Evolutionary conservation across 331 rosid genomes (phyloP).

Genomic region (Dryas integrifolia): DNA sequence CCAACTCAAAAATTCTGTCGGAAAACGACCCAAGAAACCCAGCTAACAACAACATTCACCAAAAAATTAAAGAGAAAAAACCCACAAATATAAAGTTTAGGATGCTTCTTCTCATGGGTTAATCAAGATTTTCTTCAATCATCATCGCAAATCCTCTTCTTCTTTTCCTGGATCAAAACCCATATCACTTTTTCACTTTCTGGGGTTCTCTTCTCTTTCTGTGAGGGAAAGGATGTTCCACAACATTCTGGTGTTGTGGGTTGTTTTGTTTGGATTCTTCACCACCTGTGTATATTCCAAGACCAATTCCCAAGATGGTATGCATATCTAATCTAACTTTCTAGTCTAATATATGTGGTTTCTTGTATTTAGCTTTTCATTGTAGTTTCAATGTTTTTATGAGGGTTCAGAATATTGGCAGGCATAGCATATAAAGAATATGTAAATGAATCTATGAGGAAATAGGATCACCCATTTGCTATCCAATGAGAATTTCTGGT

Average conservation of each 20-base stretch:
- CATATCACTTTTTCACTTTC: conserved; percentile 1
- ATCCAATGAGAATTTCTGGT: neutral
- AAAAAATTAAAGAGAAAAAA: neutral
- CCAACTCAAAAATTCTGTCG: conserved; percentile 5
- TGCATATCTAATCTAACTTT: neutral
- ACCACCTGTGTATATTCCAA: conserved; percentile 33
- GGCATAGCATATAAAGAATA: neutral
- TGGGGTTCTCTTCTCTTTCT: neutral
- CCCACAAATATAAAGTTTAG: neutral
- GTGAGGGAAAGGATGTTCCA: conserved; percentile 43
- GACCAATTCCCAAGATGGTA: conserved; percentile 45
- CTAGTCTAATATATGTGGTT: neutral
- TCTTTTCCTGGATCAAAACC: neutral
- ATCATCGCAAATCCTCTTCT: neutral
- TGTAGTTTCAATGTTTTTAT: neutral
- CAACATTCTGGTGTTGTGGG: conserved; percentile 56
- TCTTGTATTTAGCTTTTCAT: neutral
- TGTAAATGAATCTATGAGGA: neutral
- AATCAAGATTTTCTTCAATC: neutral
- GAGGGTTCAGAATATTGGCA: neutral
- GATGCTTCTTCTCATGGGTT: neutral
- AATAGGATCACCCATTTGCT: neutral
- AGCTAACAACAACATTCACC: conserved; percentile 8
- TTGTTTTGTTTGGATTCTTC: conserved; percentile 41
- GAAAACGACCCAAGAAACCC: conserved; percentile 3